Evolutionary conservation across 2,329 filamentous ascomycete genomes (phyloP).

Genomic region (Xylaria sp.): DNA sequence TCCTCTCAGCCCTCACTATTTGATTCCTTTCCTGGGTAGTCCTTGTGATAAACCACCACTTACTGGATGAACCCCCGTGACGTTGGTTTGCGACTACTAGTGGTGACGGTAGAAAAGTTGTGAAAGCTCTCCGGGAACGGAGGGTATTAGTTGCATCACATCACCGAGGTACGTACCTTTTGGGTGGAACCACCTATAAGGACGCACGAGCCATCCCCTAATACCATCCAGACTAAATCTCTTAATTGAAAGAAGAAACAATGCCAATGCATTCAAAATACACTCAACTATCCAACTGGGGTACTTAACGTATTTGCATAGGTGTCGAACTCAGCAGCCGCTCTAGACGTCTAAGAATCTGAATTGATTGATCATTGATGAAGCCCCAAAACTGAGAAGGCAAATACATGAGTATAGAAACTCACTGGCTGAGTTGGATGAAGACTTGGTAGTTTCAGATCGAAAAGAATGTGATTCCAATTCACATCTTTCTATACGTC

Average conservation of each 20-base stretch:
- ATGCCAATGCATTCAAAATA: neutral
- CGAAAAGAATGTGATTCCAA: neutral
- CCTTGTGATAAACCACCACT: neutral
- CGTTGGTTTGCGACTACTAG: neutral
- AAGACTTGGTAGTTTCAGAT: neutral
- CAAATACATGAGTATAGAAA: neutral
- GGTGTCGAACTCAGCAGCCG: neutral
- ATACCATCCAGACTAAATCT: no score
- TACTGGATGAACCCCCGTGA: neutral
- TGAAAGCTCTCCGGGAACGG: constrained; percentile 29
- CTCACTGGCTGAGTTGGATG: neutral
- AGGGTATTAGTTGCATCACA: constrained; percentile 25
- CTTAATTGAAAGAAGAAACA: neutral
- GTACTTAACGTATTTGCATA: neutral
- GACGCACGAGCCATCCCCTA: neutral
- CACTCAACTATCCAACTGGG: neutral
- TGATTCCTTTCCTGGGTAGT: neutral
- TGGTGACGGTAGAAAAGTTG: constrained; percentile 23
- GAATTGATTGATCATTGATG: no score
- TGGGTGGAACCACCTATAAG: neutral
- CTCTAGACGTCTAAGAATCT: neutral
- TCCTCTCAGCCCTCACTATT: neutral
- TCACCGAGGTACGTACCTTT: constrained; percentile 15
- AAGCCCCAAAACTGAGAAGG: no score
- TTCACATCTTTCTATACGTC: neutral